Evolutionary conservation across 768 basidiomycete genomes (phyloP), one percentile per base, ranked within the genome.

Genomic region (Suillus bovinus): DNA sequence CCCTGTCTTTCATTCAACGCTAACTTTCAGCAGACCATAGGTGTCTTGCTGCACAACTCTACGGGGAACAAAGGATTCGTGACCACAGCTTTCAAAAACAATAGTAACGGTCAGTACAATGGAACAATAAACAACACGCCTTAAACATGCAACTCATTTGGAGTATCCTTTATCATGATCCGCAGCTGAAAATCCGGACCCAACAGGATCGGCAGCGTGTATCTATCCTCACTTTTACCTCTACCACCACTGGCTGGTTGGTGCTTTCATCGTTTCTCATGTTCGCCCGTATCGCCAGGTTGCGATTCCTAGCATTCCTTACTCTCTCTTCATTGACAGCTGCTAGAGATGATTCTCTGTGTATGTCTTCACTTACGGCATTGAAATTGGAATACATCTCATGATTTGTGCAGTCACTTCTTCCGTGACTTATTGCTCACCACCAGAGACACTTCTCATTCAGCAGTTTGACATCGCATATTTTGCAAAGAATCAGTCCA

Each of bases 381-480:
- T 60, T 64, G 60, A 59, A 34, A 10, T 60, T 50, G 16, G 27
- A 50, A 29, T 31, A 65, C 61, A 55, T 11, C 59, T 61, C 58
- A 46, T 46, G 17, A 52, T 60, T 53, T 5, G 52, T 41, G 39
- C 71, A 93, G 91, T 91, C 74, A 92, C 93, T 33, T 93, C 90
- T 22, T 93, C 92, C 61, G 90, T 94, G 70, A 90, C 93, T 34
- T 94, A 94, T 73, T 94, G 93, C 76, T 78, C 87, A 58, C 87
- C 90, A 42, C 92, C 93, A 57, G 86, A 90, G 72, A 84, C 85
- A 36, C 82, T 94, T 63, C 88, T 94, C 69, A 81, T 94, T 49
- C 83, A 91, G 75, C 86, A 87, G 67, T 90, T 93, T 69, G 87
- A 93, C 69, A 73, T 93, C 58, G 79, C 82, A 14, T 94, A 89